phyloP scores from a whole-genome alignment of 2,329 filamentous ascomycete genomes.

The Dryadomyces quercivorus region DNA sequence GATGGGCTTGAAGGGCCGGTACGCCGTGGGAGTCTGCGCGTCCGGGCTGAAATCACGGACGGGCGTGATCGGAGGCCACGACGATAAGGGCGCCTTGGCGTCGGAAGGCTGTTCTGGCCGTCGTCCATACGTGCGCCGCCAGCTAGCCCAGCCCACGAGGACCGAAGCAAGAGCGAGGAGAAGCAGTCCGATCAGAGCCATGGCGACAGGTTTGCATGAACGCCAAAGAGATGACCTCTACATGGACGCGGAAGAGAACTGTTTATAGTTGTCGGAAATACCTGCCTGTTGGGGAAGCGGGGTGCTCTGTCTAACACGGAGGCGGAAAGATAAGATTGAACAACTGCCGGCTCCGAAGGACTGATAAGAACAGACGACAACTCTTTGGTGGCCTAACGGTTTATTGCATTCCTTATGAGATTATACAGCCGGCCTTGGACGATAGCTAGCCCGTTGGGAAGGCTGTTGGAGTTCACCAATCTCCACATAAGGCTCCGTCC shows the following conservation, averaged over 20 bases:
- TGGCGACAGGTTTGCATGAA: background rate
- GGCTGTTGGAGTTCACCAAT: too few relatives aligned
- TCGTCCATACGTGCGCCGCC: background rate
- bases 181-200: background rate
- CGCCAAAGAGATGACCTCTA: too few relatives aligned
- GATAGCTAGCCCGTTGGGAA: too few relatives aligned
- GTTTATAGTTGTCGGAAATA: background rate
- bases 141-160: background rate
- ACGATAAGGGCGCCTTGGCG: background rate
- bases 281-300: background rate
- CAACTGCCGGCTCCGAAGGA: background rate
- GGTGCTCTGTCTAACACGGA: background rate
- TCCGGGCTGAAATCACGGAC: slow-evolving; percentile 23
- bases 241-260: too few relatives aligned
- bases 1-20: slow-evolving; percentile 37
- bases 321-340: background rate
- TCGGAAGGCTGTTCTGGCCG: background rate
- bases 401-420: too few relatives aligned
- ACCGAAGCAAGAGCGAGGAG: background rate
- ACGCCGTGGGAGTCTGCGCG: slow-evolving; percentile 18
- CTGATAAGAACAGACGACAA: too few relatives aligned
- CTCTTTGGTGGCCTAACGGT: too few relatives aligned
- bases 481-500: too few relatives aligned
- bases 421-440: too few relatives aligned
- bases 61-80: slow-evolving; percentile 8